Percentiles rank a stretch among this genome's conserved stretches.
Conservation (phyloP, 257 asterid genomes). For the Nicotiana tomentosiformis region DNA sequence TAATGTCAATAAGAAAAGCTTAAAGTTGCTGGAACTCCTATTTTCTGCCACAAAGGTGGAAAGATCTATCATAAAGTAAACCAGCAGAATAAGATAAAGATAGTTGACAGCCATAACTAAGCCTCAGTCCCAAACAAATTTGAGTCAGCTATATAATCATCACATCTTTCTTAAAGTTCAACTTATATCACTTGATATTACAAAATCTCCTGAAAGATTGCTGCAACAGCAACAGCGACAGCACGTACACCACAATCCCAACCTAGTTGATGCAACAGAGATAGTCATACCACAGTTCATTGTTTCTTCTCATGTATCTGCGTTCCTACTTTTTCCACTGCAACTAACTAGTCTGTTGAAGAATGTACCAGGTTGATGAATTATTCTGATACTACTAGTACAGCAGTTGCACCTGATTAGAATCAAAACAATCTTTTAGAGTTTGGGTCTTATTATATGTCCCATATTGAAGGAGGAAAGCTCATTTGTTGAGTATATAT, state of each 20-base stretch:
- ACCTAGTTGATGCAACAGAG: background rate
- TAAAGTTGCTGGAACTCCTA: background rate
- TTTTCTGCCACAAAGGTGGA: background rate
- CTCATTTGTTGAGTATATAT: too few species aligned
- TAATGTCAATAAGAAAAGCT: background rate
- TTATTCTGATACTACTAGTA: background rate
- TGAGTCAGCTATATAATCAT: too few species aligned
- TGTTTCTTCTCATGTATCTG: background rate
- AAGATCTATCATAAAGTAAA: background rate
- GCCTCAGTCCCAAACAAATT: too few species aligned
- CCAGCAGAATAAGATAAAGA: background rate
- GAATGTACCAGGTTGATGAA: background rate
- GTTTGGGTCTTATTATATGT: too few species aligned
- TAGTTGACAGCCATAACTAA: background rate
- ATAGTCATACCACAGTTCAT: background rate
- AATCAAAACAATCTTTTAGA: too few species aligned
- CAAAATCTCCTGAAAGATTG: too few species aligned
- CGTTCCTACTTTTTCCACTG: background rate
- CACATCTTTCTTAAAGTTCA: too few species aligned
- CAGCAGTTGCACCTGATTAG: background rate
- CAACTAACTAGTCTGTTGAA: background rate
- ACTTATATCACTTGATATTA: too few species aligned
- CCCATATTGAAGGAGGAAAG: too few species aligned
- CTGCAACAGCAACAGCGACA: background rate
- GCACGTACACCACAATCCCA: background rate